Percentiles rank a stretch among this genome's conserved stretches.
phyloP scores from a whole-genome alignment of 2,329 filamentous ascomycete species.

The Colletotrichum simmondsii region DNA sequence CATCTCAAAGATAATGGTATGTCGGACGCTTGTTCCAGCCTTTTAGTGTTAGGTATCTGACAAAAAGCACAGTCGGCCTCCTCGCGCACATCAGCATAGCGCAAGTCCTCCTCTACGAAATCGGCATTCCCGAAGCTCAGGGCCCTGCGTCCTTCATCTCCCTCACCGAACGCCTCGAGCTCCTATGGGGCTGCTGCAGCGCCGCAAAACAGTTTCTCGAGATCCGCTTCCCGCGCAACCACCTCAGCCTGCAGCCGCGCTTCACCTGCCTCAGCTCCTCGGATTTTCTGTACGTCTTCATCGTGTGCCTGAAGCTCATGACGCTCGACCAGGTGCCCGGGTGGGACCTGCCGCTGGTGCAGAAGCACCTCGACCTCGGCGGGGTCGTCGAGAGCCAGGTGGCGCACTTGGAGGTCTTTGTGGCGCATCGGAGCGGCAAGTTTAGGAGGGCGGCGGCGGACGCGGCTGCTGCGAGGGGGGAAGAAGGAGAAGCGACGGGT shows the following conservation, averaged over 20 bases:
- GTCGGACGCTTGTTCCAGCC: constrained; percentile 13
- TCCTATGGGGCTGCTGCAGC: constrained; percentile 57
- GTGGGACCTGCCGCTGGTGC: constrained; percentile 54
- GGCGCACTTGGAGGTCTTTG: constrained; percentile 42
- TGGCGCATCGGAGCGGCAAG: constrained; percentile 37
- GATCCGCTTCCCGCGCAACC: constrained; percentile 42
- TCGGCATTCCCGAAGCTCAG: constrained; percentile 53
- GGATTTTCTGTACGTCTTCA: constrained; percentile 58
- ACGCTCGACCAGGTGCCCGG: constrained; percentile 54
- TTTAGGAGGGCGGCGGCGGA: not conserved
- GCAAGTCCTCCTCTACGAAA: constrained; percentile 59
- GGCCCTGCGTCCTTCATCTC: constrained; percentile 44
- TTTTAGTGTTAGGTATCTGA: not conserved
- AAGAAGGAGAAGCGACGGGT: not conserved
- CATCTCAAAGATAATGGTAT: constrained; percentile 48
- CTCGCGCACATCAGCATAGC: constrained; percentile 55
- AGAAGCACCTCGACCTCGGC: constrained; percentile 48
- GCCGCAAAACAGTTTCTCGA: constrained; percentile 54
- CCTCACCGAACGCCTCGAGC: constrained; percentile 51
- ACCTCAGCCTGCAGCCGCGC: constrained; percentile 45
- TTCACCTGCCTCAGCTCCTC: constrained; percentile 57
- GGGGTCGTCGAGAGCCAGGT: constrained; percentile 44
- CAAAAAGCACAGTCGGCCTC: constrained; percentile 49
- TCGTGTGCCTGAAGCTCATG: constrained; percentile 59
- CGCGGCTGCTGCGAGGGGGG: not conserved